These are phyloP conservation scores for Blastobotrys ciferrii DNA, from an alignment of 1,139 yeast genomes.

Conservation along the genomic window DNA sequence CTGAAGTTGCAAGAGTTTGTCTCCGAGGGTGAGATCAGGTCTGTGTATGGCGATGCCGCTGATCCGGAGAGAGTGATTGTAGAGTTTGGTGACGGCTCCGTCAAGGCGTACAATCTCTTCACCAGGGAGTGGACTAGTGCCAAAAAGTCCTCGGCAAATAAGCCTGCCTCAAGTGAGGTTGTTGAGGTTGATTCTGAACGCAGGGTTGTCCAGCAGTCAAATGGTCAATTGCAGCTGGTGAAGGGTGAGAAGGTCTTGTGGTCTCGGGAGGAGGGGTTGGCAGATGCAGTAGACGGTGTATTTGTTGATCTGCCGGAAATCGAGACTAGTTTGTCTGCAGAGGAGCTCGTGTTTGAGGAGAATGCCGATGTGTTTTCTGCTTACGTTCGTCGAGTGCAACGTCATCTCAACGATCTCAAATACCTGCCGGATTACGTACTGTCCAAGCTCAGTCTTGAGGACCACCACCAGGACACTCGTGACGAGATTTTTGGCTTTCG, in stretches of 20 bases:
- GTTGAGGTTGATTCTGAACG: constrained; percentile 5
- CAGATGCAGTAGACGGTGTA: constrained; percentile 41
- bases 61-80: constrained; percentile 1
- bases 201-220: constrained; percentile 15
- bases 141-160: neutral
- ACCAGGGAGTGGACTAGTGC: neutral
- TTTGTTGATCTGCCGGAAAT: constrained; percentile 42
- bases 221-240: constrained; percentile 16
- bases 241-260: constrained; percentile 32
- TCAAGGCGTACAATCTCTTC: constrained; percentile 4
- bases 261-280: constrained; percentile 49
- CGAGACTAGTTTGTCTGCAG: constrained; percentile 36
- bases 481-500: constrained; percentile 47
- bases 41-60: neutral
- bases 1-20: constrained; percentile 12
- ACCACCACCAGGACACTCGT: constrained; percentile 9
- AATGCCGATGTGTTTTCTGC: constrained; percentile 42
- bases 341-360: constrained; percentile 44
- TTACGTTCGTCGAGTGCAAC: constrained; percentile 42
- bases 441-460: constrained; percentile 9
- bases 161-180: neutral
- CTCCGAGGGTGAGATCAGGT: constrained; percentile 10
- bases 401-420: constrained; percentile 37
- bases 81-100: neutral
- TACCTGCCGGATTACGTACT: constrained; percentile 16